A percentile compares a stretch with the other conserved stretches of the same genome.
Evolutionary conservation across 371 early-diverging fungal species (phyloP).

Genomic region (Mucor plumbeus): DNA sequence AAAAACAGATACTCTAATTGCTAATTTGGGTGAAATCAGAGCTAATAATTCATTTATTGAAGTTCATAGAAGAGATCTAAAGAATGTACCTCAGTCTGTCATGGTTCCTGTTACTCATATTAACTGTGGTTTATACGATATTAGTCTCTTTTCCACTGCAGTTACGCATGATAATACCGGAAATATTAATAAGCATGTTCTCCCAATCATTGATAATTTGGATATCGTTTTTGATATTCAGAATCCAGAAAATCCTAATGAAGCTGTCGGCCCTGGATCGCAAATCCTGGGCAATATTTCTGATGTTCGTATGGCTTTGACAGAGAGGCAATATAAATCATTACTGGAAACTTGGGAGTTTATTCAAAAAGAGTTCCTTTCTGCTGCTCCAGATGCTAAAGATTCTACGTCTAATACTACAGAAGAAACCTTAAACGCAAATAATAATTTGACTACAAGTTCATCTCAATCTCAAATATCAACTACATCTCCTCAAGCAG

Average conservation of each 20-base stretch:
- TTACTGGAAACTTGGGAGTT: slow-evolving; percentile 68
- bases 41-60: slow-evolving; percentile 74
- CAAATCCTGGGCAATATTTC: slow-evolving; percentile 74
- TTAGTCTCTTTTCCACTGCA: slow-evolving; percentile 69
- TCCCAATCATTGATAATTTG: slow-evolving; percentile 86
- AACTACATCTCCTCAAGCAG: neutral
- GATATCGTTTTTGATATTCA: slow-evolving; percentile 73
- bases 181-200: slow-evolving; percentile 35
- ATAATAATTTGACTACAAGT: neutral
- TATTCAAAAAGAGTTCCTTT: slow-evolving; percentile 64
- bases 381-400: slow-evolving; percentile 14
- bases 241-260: slow-evolving; percentile 35
- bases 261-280: slow-evolving; percentile 46
- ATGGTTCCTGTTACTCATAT: slow-evolving; percentile 60
- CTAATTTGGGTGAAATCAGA: slow-evolving; percentile 88
- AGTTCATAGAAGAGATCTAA: slow-evolving; percentile 33
- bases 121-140: slow-evolving; percentile 70
- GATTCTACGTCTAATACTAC: neutral
- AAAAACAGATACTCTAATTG: slow-evolving; percentile 60
- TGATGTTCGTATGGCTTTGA: slow-evolving; percentile 79
- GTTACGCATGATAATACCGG: slow-evolving; percentile 21
- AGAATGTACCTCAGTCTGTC: slow-evolving; percentile 25
- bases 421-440: neutral
- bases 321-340: slow-evolving; percentile 80
- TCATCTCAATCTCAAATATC: neutral